phyloP scores from a whole-genome alignment of 495 filamentous ascomycete species.

The Talaromyces borbonicus region DNA sequence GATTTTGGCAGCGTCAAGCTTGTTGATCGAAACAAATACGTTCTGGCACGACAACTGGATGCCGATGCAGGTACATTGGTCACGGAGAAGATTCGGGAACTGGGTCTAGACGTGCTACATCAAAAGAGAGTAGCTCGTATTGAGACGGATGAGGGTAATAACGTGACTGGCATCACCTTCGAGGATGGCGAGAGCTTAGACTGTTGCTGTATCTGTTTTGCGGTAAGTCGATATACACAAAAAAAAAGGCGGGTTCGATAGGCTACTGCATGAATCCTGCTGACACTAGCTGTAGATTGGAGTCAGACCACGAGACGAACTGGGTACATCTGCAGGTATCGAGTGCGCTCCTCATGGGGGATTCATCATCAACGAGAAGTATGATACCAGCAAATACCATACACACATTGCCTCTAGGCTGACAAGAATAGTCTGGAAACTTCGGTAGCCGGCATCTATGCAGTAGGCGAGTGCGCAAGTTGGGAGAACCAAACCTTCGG shows the following conservation, averaged over 20 bases:
- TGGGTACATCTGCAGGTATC: slow-evolving; percentile 63
- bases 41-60: slow-evolving; percentile 79
- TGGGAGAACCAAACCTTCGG: slow-evolving; percentile 93
- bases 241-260: too few species aligned
- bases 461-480: slow-evolving; percentile 89
- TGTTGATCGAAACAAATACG: slow-evolving; percentile 85
- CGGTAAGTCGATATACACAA: slow-evolving; percentile 36
- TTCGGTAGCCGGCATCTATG: slow-evolving; percentile 66
- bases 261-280: background rate
- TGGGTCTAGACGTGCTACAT: slow-evolving; percentile 83
- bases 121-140: slow-evolving; percentile 68
- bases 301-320: slow-evolving; percentile 72
- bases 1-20: slow-evolving; percentile 70
- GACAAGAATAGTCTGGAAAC: slow-evolving; percentile 57
- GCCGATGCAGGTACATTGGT: slow-evolving; percentile 76
- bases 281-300: slow-evolving; percentile 48
- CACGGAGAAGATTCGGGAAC: slow-evolving; percentile 64
- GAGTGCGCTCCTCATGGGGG: slow-evolving; percentile 66
- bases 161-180: slow-evolving; percentile 67
- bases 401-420: background rate
- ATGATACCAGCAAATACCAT: background rate
- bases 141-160: slow-evolving; percentile 54
- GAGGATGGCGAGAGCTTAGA: slow-evolving; percentile 78
- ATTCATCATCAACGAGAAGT: slow-evolving; percentile 62
- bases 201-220: slow-evolving; percentile 84